These are phyloP conservation scores for Pseudogymnoascus sp. DNA, from an alignment of 2,329 filamentous ascomycete genomes.

Conservation along the genomic window DNA sequence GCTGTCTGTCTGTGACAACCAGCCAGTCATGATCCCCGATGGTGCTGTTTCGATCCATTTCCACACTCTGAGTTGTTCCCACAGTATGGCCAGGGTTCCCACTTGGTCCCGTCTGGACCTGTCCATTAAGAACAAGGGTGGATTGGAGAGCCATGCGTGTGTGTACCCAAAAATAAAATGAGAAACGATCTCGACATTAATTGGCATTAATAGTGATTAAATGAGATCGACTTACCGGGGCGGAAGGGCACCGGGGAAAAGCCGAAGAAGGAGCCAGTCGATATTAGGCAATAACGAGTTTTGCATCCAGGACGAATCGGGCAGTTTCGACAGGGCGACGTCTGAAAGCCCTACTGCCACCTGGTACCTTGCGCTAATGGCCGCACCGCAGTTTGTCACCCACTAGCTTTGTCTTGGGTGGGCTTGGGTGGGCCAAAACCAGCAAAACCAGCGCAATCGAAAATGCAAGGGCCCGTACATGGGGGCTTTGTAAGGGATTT, in stretches of 20 bases:
- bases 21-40: not conserved
- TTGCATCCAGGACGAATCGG: not conserved
- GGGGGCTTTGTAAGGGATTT: not conserved
- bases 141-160: not conserved
- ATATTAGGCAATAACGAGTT: not conserved
- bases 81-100: not conserved
- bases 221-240: not conserved
- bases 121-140: not conserved
- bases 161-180: not conserved
- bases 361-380: not conserved
- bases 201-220: not conserved
- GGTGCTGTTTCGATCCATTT: conserved; percentile 1
- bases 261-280: not conserved
- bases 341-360: not conserved
- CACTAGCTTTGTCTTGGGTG: not conserved
- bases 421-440: not conserved
- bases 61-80: not conserved
- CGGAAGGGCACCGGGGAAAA: not conserved
- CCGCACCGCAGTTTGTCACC: not conserved
- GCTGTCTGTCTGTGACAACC: not conserved
- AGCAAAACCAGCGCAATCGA: not conserved
- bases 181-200: not conserved
- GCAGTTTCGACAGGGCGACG: not conserved
- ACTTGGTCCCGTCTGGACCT: not conserved
- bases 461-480: not conserved